These are phyloP conservation scores for Verticillium klebahnii DNA, from an alignment of 2,329 filamentous ascomycete species.

Conservation along the genomic window DNA sequence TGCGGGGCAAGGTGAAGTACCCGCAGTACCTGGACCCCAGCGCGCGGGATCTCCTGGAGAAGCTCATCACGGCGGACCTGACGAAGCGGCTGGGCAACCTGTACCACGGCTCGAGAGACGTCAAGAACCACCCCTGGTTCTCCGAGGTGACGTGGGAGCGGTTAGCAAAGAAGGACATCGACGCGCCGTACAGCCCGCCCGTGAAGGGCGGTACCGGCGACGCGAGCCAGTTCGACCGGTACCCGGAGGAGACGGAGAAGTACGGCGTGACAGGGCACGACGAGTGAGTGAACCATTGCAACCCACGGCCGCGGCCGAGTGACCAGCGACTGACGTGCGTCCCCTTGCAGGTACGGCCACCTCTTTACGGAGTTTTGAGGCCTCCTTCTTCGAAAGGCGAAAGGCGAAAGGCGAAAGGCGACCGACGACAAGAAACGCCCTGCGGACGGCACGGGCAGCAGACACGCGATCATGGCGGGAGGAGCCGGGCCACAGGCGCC, in stretches of 20 bases:
- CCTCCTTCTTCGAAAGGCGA: background rate
- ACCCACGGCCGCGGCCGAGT: background rate
- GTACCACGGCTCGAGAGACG: slow-evolving; percentile 83
- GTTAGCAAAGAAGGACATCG: slow-evolving; percentile 90
- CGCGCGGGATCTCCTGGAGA: slow-evolving; percentile 86
- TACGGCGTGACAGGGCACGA: slow-evolving; percentile 79
- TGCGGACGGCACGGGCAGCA: background rate
- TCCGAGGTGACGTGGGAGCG: slow-evolving; percentile 97
- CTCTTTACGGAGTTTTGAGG: slow-evolving; percentile 70
- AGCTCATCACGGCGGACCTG: slow-evolving; percentile 89
- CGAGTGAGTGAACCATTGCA: slow-evolving; percentile 60
- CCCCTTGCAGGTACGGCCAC: slow-evolving; percentile 57
- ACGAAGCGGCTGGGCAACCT: slow-evolving; percentile 94
- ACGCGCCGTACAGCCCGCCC: slow-evolving; percentile 94
- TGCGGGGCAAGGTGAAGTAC: slow-evolving; percentile 94
- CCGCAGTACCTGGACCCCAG: slow-evolving; percentile 93
- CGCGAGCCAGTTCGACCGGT: slow-evolving; percentile 96
- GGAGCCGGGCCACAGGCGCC: background rate
- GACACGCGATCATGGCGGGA: background rate
- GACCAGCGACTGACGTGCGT: slow-evolving; percentile 1
- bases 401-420: background rate
- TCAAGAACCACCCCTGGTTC: slow-evolving; percentile 96
- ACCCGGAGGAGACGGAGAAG: slow-evolving; percentile 91
- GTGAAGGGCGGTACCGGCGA: slow-evolving; percentile 92
- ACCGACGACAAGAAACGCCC: background rate